A percentile compares a stretch with the other conserved stretches of the same genome.
Evolutionary conservation across 2,329 filamentous ascomycete genomes (phyloP).

Genomic region (Paecilomyces sp.): DNA sequence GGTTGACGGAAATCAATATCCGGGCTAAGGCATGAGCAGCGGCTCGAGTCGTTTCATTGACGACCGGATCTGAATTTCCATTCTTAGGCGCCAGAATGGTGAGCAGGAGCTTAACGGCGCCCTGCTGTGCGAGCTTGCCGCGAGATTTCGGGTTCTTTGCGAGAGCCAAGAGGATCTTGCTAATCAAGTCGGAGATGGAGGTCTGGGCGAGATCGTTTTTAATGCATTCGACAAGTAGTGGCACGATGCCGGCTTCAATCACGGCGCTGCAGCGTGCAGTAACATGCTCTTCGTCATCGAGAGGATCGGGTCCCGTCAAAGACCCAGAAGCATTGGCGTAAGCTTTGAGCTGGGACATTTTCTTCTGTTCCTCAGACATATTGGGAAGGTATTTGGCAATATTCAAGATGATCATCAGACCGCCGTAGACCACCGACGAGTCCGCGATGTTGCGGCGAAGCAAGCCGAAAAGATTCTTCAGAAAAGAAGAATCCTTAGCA

Average conservation of each 20-base stretch:
- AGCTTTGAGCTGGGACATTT: constrained; percentile 83
- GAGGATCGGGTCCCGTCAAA: constrained; percentile 50
- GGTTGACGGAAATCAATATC: constrained; percentile 81
- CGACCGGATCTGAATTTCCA: constrained; percentile 30
- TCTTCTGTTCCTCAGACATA: constrained; percentile 83
- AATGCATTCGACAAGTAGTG: constrained; percentile 68
- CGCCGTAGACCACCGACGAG: constrained; percentile 73
- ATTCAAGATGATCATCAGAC: constrained; percentile 77
- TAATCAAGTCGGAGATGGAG: constrained; percentile 61
- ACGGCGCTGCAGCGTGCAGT: constrained; percentile 67
- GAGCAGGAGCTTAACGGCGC: constrained; percentile 79
- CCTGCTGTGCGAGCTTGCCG: constrained; percentile 81
- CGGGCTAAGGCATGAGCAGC: constrained; percentile 77
- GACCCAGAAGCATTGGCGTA: constrained; percentile 82
- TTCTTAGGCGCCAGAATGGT: constrained; percentile 49
- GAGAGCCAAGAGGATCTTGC: constrained; percentile 70
- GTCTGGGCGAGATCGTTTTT: constrained; percentile 56
- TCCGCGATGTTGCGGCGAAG: constrained; percentile 47
- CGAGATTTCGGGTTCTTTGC: constrained; percentile 67
- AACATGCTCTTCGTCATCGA: constrained; percentile 72
- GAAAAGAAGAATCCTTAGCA: constrained; percentile 58
- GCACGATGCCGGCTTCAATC: constrained; percentile 70
- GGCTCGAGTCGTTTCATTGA: constrained; percentile 42
- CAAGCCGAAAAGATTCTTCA: constrained; percentile 58
- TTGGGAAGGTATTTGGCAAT: constrained; percentile 72